These are phyloP conservation scores for Luffa aegyptiaca DNA, from an alignment of 306 rosid genomes.

Conservation along the genomic window DNA sequence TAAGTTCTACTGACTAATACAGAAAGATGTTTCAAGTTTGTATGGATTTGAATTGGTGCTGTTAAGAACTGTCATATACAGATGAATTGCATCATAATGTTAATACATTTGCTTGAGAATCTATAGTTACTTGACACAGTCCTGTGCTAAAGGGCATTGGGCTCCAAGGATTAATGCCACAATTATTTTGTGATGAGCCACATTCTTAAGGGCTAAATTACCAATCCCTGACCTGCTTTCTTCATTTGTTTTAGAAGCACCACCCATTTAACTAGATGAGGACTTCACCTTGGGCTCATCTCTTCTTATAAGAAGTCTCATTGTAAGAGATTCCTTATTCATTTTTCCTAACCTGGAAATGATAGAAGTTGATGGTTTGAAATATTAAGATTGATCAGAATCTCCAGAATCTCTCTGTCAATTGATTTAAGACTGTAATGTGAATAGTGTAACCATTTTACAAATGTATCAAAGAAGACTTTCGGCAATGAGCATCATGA, in stretches of 20 bases:
- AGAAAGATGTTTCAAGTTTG: background rate
- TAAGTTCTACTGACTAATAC: slow-evolving; percentile 18
- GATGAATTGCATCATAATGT: background rate
- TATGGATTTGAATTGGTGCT: background rate
- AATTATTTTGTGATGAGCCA: background rate
- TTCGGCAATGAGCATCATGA: background rate
- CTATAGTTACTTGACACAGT: background rate
- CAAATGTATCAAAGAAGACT: background rate
- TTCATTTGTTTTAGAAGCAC: background rate
- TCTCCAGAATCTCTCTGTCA: background rate
- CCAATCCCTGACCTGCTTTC: background rate
- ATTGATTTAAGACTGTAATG: background rate
- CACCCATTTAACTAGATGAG: background rate
- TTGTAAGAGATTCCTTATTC: background rate
- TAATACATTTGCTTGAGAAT: background rate
- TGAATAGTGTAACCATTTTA: background rate
- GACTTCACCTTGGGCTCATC: background rate
- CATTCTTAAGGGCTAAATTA: background rate
- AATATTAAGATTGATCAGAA: background rate
- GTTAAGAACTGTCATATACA: background rate
- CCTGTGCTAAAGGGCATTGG: background rate
- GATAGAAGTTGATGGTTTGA: background rate
- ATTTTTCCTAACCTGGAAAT: background rate
- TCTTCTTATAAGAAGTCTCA: background rate
- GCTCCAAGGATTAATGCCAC: background rate